phyloP scores from a whole-genome alignment of 345 rosid species.

The thale cress (Arabidopsis thaliana) region TAIR10.1 NC_003074.8:1998001-1998500 shows the following conservation, averaged over 20 bases:
- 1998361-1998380: neutral
- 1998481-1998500: neutral
- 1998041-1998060: slow-evolving; percentile 38
- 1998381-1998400: neutral
- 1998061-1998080: slow-evolving; percentile 42
- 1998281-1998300: slow-evolving; percentile 16
- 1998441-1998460: neutral
- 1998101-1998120: slow-evolving; percentile 31
- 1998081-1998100: slow-evolving; percentile 17
- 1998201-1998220: slow-evolving; percentile 23
- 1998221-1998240: slow-evolving; percentile 17
- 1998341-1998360: neutral
- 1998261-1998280: slow-evolving; percentile 26
- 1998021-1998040: slow-evolving; percentile 30
- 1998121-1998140: slow-evolving; percentile 25
- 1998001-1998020: slow-evolving; percentile 33
- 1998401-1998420: neutral
- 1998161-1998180: slow-evolving; percentile 33
- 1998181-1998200: slow-evolving; percentile 38
- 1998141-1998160: slow-evolving; percentile 47
- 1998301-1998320: neutral
- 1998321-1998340: slow-evolving; percentile 14
- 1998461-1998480: neutral
- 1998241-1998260: slow-evolving; percentile 34
- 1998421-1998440: neutral